phyloP scores from a whole-genome alignment of 768 basidiomycete species.

The Auricularia sp. region DNA sequence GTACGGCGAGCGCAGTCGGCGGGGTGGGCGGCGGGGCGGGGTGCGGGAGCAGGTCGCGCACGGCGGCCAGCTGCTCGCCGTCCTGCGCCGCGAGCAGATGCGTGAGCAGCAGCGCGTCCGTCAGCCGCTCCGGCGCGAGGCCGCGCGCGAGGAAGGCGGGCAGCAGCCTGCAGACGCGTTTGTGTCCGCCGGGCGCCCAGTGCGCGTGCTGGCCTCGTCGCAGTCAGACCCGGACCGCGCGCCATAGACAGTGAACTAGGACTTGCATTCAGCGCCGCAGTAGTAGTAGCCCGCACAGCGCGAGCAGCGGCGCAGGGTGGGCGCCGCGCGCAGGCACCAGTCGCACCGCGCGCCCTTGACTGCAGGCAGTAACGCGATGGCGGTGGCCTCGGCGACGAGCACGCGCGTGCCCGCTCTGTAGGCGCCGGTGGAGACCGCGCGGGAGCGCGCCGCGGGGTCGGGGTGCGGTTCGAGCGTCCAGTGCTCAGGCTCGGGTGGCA shows the following conservation, averaged over 20 bases:
- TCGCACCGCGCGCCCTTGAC: conserved; percentile 65
- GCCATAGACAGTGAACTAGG: neutral
- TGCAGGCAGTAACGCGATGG: conserved; percentile 38
- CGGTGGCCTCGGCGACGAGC: conserved; percentile 35
- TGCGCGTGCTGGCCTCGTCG: conserved; percentile 53
- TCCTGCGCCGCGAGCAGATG: conserved; percentile 41
- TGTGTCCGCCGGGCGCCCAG: conserved; percentile 54
- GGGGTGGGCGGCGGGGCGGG: conserved; percentile 3
- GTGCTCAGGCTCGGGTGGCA: no score
- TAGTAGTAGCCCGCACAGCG: conserved; percentile 69
- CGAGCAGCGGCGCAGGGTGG: conserved; percentile 44
- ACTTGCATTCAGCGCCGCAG: conserved; percentile 49
- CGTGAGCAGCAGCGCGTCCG: conserved; percentile 56
- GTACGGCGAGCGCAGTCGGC: neutral
- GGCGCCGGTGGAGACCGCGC: conserved; percentile 32
- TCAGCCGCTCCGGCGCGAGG: conserved; percentile 40
- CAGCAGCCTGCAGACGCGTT: conserved; percentile 54
- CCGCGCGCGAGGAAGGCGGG: conserved; percentile 38
- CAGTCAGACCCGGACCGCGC: neutral
- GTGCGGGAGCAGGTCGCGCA: neutral
- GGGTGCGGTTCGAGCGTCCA: conserved; percentile 12
- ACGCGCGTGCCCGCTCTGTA: conserved; percentile 41
- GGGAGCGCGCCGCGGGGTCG: conserved; percentile 41
- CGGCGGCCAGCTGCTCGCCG: conserved; percentile 9
- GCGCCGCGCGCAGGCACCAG: conserved; percentile 37